These are phyloP conservation scores for Wickerhamomyces alni DNA, from an alignment of 805 yeast genomes.

Conservation along the genomic window DNA sequence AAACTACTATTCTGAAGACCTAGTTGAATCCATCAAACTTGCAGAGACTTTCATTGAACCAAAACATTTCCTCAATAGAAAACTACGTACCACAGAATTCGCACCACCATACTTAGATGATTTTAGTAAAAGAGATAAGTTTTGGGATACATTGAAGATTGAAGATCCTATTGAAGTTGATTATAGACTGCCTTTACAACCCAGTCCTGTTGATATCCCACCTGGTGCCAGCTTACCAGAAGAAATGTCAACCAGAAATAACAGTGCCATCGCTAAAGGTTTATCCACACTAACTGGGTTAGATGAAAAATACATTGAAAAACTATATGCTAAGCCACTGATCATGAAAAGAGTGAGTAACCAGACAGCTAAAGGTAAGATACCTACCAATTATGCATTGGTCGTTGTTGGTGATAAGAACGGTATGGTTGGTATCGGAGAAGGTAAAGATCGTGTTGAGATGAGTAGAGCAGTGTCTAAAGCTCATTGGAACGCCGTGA, in stretches of 20 bases:
- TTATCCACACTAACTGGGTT: conserved; percentile 63
- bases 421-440: conserved; percentile 93
- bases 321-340: conserved; percentile 58
- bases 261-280: conserved; percentile 38
- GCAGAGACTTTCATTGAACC: conserved; percentile 77
- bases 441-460: conserved; percentile 82
- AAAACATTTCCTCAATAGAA: conserved; percentile 43
- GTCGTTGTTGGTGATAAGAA: conserved; percentile 90
- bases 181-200: conserved; percentile 49
- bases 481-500: conserved; percentile 92
- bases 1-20: conserved; percentile 76
- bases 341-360: conserved; percentile 78
- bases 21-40: conserved; percentile 72
- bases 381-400: conserved; percentile 71
- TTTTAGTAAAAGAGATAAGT: conserved; percentile 61
- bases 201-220: conserved; percentile 47
- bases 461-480: conserved; percentile 69
- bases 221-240: conserved; percentile 36
- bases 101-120: conserved; percentile 72
- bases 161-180: conserved; percentile 44
- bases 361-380: conserved; percentile 90
- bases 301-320: conserved; percentile 52
- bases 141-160: conserved; percentile 61
- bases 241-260: conserved; percentile 18
- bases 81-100: conserved; percentile 39